Percentiles rank a stretch among this genome's conserved stretches.
phyloP scores from a whole-genome alignment of 306 rosid species.

The Prunus mume region DNA sequence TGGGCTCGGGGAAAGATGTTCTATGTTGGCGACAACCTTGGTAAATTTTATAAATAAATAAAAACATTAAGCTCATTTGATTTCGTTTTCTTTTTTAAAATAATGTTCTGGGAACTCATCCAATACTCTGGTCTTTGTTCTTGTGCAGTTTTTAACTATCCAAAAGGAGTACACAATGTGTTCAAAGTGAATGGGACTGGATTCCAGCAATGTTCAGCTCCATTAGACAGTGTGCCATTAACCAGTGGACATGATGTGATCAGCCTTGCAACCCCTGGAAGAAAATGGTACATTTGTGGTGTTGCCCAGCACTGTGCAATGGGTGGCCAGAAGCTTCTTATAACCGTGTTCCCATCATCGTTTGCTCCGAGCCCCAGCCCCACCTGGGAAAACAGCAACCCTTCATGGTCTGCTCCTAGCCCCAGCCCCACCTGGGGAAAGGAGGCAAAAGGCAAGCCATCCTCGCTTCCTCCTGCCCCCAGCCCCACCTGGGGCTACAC shows the following conservation, averaged over 20 bases:
- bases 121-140: neutral
- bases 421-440: neutral
- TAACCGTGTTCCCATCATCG: slow-evolving; percentile 27
- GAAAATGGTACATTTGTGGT: slow-evolving; percentile 52
- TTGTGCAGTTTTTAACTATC: slow-evolving; percentile 42
- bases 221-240: slow-evolving; percentile 7
- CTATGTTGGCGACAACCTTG: slow-evolving; percentile 43
- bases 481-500: neutral
- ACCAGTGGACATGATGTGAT: slow-evolving; percentile 35
- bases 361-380: neutral
- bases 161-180: slow-evolving; percentile 34
- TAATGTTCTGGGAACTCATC: neutral
- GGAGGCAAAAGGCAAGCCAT: neutral
- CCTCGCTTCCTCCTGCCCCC: neutral
- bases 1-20: slow-evolving; percentile 45
- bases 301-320: slow-evolving; percentile 27
- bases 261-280: slow-evolving; percentile 31
- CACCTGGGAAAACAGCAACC: neutral
- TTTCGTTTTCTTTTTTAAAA: neutral
- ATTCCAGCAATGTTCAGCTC: slow-evolving; percentile 31
- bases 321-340: slow-evolving; percentile 40
- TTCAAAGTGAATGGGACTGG: slow-evolving; percentile 37
- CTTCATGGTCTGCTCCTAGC: neutral
- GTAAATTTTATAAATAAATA: slow-evolving; percentile 16
- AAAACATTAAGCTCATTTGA: neutral